Percentiles rank a stretch among this genome's conserved stretches.
These are phyloP conservation scores for Trifolium pratense DNA, from an alignment of 306 rosid genomes.

Conservation along the genomic window DNA sequence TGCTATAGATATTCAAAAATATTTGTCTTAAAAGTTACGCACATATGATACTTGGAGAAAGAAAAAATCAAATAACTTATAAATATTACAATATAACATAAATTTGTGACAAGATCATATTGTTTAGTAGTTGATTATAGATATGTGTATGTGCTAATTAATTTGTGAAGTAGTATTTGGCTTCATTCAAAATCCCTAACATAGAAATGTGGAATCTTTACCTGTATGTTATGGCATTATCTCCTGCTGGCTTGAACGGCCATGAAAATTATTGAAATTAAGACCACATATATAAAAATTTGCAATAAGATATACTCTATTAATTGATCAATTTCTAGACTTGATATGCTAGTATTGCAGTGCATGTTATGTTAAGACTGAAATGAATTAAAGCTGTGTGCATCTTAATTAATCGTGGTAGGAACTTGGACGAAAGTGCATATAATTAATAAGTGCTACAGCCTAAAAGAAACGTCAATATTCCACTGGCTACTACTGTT, in stretches of 20 bases:
- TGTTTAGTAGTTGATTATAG: not conserved
- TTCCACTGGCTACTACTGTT: not conserved
- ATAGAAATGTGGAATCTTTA: conserved; percentile 3
- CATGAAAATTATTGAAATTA: not conserved
- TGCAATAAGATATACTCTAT: conserved; percentile 2
- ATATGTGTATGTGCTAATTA: not conserved
- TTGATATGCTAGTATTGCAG: conserved; percentile 6
- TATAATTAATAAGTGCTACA: conserved; percentile 1
- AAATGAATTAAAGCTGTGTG: not conserved
- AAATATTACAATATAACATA: too few species aligned
- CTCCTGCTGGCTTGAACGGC: conserved; percentile 11
- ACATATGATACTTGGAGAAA: too few species aligned
- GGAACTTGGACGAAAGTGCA: conserved; percentile 16
- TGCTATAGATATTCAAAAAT: too few species aligned
- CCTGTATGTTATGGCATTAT: conserved; percentile 4
- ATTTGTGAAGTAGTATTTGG: not conserved
- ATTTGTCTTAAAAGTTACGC: too few species aligned
- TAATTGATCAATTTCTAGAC: conserved; percentile 19
- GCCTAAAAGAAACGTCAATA: conserved; percentile 6
- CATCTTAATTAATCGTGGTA: not conserved
- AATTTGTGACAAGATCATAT: too few species aligned
- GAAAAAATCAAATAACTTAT: too few species aligned
- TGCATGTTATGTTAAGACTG: conserved; percentile 21
- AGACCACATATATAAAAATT: not conserved
- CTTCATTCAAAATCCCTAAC: conserved; percentile 1